Conservation (phyloP, 2,329 filamentous ascomycete species). For the Penicillium thymicola region DNA sequence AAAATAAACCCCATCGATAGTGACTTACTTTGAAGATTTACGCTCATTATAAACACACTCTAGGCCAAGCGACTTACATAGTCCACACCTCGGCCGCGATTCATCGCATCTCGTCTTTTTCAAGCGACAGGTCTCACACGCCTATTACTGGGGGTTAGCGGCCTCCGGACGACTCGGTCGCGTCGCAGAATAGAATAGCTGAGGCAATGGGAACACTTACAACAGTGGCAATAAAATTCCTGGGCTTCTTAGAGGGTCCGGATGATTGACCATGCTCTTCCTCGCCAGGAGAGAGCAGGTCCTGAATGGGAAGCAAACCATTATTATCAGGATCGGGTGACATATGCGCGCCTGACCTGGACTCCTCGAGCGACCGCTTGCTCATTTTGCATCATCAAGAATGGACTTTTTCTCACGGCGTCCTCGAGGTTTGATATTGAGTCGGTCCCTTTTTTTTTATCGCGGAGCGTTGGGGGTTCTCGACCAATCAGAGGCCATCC, state of each 20-base stretch:
- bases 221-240: conserved; percentile 42
- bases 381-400: conserved; percentile 35
- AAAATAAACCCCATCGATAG: background rate
- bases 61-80: conserved; percentile 49
- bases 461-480: background rate
- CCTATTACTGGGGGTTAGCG: conserved; percentile 31
- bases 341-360: conserved; percentile 20
- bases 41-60: conserved; percentile 54
- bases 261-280: conserved; percentile 26
- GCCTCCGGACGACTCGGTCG: background rate
- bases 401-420: background rate
- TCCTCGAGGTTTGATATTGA: conserved; percentile 4
- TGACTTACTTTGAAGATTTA: conserved; percentile 50
- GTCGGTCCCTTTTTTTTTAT: conserved; percentile 4
- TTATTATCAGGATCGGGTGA: conserved; percentile 26
- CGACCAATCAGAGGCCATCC: conserved; percentile 11
- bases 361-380: conserved; percentile 37
- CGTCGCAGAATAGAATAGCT: background rate
- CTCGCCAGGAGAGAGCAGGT: conserved; percentile 36
- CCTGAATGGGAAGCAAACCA: conserved; percentile 31
- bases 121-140: conserved; percentile 53
- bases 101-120: conserved; percentile 57
- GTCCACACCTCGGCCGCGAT: conserved; percentile 51
- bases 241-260: conserved; percentile 31
- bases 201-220: conserved; percentile 18